These are phyloP conservation scores for Bimuria novae-zelandiae DNA, from an alignment of 2,329 filamentous ascomycete genomes.

Conservation along the genomic window DNA sequence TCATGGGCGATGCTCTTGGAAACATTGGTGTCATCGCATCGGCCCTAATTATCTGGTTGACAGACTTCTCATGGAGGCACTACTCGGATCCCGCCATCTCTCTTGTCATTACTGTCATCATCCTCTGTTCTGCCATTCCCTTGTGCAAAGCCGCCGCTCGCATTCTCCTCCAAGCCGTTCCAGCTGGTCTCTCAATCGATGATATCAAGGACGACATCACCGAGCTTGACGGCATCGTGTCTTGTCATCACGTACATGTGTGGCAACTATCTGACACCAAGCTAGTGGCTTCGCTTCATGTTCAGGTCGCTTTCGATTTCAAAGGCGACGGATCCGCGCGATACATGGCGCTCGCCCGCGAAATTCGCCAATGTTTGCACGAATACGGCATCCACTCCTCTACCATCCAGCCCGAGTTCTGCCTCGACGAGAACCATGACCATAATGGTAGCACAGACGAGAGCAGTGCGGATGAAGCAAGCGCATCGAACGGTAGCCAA, in stretches of 20 bases:
- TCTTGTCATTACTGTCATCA: constrained; percentile 84
- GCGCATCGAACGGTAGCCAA: constrained; percentile 23
- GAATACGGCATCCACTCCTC: constrained; percentile 95
- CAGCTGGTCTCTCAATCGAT: constrained; percentile 82
- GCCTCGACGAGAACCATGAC: constrained; percentile 51
- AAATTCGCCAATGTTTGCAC: constrained; percentile 86
- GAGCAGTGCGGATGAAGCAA: constrained; percentile 36
- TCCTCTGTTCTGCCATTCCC: constrained; percentile 73
- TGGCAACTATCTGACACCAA: constrained; percentile 98
- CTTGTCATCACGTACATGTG: constrained; percentile 94
- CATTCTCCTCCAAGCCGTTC: constrained; percentile 92
- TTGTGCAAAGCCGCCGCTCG: constrained; percentile 80
- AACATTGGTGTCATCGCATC: constrained; percentile 85
- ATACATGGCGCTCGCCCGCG: constrained; percentile 89
- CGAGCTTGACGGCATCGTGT: constrained; percentile 79
- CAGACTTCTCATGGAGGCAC: constrained; percentile 76
- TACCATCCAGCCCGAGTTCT: constrained; percentile 93
- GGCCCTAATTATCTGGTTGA: constrained; percentile 89
- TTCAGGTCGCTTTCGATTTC: constrained; percentile 89
- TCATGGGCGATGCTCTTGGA: constrained; percentile 81
- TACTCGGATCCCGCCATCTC: constrained; percentile 94
- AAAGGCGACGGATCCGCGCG: constrained; percentile 74
- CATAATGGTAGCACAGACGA: constrained; percentile 41
- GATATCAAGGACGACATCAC: constrained; percentile 94
- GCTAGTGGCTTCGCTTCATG: constrained; percentile 88